Evolutionary conservation across 73 alveolate genomes (phyloP), one percentile per base, ranked within the genome.

Genomic region (Symbiodinium pilosum): DNA sequence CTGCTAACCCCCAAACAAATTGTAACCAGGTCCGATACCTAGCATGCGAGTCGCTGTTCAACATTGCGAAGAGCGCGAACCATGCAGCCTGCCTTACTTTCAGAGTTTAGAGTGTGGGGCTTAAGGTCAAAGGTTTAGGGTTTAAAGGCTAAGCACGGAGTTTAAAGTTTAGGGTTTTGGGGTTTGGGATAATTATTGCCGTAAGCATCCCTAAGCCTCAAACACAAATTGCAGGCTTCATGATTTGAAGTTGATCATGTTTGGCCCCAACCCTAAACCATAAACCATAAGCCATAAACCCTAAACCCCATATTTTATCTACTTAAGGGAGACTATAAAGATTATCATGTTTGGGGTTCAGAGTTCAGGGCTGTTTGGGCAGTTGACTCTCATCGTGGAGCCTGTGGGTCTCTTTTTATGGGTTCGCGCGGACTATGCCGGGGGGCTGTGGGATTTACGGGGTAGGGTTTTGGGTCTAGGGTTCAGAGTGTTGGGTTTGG

Each of bases 11-110:
- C n/a, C n/a, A n/a, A n/a, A n/a, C n/a, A n/a, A n/a, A n/a, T n/a
- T n/a, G n/a, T n/a, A n/a, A n/a, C n/a, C n/a, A 69, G 54, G 84
- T 87, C 54, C 94, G 94, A 41, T 87, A 87, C 56, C 47, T 87
- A 26, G 84, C 94, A 56, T 87, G 94, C 41, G 94, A 87, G 41
- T 32, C 94, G 84, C 94, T 87, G 59, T 87, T 87, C 64, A 87
- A 87, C 84, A 47, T 87, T 39, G 94, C 94, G 83, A 87, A 87
- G 41, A 59, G 38, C 30, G 94, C 94, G 84, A 32, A 87, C 18
- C 84, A 87, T 41, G 94, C 20, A 3, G 36, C 77, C 32, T 30
- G 1, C 26, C 71, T 54, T 21, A 12, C 16, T 21, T n/a, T 7
- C n/a, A 47, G 64, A 28, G 69, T 52, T 52, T 4, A 52, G 69